Conservation (phyloP, 371 early-diverging fungal species). For the Mortierella sp. region DNA sequence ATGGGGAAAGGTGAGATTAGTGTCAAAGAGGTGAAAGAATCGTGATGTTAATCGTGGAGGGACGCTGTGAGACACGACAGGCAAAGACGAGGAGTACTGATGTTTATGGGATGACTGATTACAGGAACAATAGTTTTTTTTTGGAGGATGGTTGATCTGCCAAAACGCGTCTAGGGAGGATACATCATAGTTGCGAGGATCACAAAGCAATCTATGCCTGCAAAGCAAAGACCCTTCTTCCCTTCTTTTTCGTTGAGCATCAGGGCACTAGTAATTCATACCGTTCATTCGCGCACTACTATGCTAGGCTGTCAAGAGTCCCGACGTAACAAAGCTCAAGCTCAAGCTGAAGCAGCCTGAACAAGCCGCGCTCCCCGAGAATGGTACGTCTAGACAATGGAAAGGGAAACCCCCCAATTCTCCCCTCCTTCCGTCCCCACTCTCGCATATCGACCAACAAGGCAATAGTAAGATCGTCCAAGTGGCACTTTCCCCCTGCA, state of each 20-base stretch:
- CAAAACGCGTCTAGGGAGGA: constrained; percentile 8
- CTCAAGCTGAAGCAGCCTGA: constrained; percentile 54
- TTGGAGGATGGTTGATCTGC: constrained; percentile 1
- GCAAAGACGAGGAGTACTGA: neutral
- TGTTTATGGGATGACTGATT: neutral
- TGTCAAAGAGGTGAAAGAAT: neutral
- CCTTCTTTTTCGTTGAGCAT: neutral
- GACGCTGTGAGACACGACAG: neutral
- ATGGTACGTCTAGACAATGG: constrained; percentile 23
- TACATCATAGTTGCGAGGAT: neutral
- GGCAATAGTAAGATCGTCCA: neutral
- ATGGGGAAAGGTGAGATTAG: neutral
- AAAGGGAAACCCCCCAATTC: neutral
- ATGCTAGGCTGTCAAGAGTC: constrained; percentile 29
- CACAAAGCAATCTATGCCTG: neutral
- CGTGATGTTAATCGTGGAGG: neutral
- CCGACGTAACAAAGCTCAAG: constrained; percentile 45
- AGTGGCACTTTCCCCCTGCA: neutral
- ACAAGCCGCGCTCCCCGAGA: constrained; percentile 32
- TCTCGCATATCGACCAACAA: neutral
- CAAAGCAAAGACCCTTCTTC: neutral
- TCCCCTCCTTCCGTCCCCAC: neutral
- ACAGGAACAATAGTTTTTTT: neutral
- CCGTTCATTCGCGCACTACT: neutral
- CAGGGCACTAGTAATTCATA: neutral